phyloP scores from a whole-genome alignment of 495 filamentous ascomycete genomes.

The Mycothermus thermophilus region DNA sequence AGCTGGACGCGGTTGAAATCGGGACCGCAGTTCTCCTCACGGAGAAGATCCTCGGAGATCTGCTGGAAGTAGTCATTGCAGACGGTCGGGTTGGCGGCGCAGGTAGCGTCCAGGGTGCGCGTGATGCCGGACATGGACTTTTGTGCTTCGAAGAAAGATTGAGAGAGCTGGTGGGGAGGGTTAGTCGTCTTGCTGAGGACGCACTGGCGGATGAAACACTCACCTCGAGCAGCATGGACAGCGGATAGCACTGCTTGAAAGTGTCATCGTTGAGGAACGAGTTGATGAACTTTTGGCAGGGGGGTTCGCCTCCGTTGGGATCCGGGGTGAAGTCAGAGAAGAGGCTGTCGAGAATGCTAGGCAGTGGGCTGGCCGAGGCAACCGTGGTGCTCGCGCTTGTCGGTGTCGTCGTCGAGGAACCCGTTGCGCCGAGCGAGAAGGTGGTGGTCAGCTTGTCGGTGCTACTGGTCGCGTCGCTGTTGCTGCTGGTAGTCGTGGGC shows the following conservation, averaged over 20 bases:
- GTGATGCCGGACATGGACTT: slow-evolving; percentile 52
- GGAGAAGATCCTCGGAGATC: slow-evolving; percentile 46
- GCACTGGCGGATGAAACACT: too few species aligned
- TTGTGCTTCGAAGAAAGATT: slow-evolving; percentile 61
- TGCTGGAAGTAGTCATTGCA: slow-evolving; percentile 47
- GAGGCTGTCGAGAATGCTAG: slow-evolving; percentile 58
- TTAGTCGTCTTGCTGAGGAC: slow-evolving; percentile 12
- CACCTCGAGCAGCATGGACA: slow-evolving; percentile 60
- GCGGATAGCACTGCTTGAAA: slow-evolving; percentile 55
- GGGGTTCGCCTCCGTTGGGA: slow-evolving; percentile 20
- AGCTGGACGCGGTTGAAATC: slow-evolving; percentile 58
- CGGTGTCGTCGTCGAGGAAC: slow-evolving; percentile 20
- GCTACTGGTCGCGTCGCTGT: not conserved
- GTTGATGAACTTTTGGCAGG: slow-evolving; percentile 56
- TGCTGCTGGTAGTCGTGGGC: not conserved
- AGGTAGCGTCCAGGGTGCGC: slow-evolving; percentile 56
- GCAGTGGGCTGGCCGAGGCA: slow-evolving; percentile 36
- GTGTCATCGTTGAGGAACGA: slow-evolving; percentile 46
- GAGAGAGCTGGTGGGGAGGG: slow-evolving; percentile 33
- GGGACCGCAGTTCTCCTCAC: slow-evolving; percentile 46
- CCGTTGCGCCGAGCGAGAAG: slow-evolving; percentile 22
- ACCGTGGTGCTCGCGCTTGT: slow-evolving; percentile 16
- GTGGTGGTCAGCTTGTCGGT: slow-evolving; percentile 18
- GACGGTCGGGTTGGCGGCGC: slow-evolving; percentile 41
- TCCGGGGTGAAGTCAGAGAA: slow-evolving; percentile 50